Percentiles rank a stretch among this genome's conserved stretches.
Conservation (phyloP, 148 eudicot genomes). For the Selenicereus undatus region DNA sequence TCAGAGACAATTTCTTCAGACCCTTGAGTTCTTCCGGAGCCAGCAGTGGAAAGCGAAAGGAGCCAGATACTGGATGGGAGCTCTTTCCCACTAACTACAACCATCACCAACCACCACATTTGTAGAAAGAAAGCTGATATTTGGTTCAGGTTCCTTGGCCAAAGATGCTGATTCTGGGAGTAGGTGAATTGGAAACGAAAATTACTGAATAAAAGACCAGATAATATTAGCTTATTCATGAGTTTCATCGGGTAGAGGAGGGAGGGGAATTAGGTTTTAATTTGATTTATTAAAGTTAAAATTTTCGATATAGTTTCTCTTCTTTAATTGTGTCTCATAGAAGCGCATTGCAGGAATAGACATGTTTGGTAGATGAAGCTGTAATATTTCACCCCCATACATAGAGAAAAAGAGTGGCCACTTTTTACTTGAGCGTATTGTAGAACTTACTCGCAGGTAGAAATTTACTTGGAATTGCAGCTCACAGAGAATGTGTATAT, state of each 20-base stretch:
- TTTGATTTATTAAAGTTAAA: slow-evolving; percentile 27
- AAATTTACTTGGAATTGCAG: neutral
- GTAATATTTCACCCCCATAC: slow-evolving; percentile 43
- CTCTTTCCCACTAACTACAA: slow-evolving; percentile 44
- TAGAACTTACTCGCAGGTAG: slow-evolving; percentile 5
- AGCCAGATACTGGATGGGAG: slow-evolving; percentile 81
- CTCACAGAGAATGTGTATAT: slow-evolving; percentile 5
- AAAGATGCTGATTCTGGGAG: slow-evolving; percentile 25
- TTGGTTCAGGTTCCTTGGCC: slow-evolving; percentile 7
- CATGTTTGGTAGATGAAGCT: slow-evolving; percentile 38
- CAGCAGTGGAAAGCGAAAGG: slow-evolving; percentile 67
- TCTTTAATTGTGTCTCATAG: slow-evolving; percentile 27
- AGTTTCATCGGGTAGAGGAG: slow-evolving; percentile 34
- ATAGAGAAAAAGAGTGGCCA: slow-evolving; percentile 31
- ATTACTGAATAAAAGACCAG: slow-evolving; percentile 27
- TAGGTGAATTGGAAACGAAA: neutral
- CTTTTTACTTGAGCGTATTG: slow-evolving; percentile 5
- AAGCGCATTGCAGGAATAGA: slow-evolving; percentile 32
- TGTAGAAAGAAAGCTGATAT: slow-evolving; percentile 43
- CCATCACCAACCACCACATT: slow-evolving; percentile 68
- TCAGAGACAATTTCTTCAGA: slow-evolving; percentile 43
- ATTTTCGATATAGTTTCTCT: slow-evolving; percentile 14
- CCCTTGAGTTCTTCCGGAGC: slow-evolving; percentile 39
- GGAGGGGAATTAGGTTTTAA: slow-evolving; percentile 38
- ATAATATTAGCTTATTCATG: slow-evolving; percentile 32